Evolutionary conservation across 257 asterid genomes (phyloP), one percentile per base, ranked within the genome.

Genomic region (Salvia hispanica): DNA sequence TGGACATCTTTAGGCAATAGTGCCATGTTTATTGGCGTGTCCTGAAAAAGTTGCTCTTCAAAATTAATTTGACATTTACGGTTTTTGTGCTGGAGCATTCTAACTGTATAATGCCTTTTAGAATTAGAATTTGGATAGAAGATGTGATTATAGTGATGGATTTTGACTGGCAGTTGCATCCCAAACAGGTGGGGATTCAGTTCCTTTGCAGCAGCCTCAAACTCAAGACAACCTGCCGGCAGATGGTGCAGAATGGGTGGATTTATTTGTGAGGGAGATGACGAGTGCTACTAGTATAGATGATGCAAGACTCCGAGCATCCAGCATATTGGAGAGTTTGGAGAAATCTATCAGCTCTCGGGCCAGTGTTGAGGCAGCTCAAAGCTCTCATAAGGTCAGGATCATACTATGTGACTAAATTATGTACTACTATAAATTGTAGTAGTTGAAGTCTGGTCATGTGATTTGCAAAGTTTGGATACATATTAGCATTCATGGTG

Each of bases 191-290:
- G 84, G 66, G 58, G 77, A 70, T 57, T 53, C 79, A 46, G 62
- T 64, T 72, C 73, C 78, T 65, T 44, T 70, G 15, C 72, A 74
- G 68, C 92, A 73, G 58, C 78, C 80, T 72, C 73, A 72, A 14
- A 50, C 59, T 58, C 80, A 78, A 47, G 59, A 61, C 48, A 72
- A 82, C 66, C 69, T 75, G 65, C 94, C 92, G 5, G 72, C 14
- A 54, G 73, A 82, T 75, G 98, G 96, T 74, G 80, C 83, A 0
- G 88, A 86, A 73, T 92, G 98, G 96, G 92, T 92, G 65, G 88
- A 92, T 66, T 72, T 87, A 63, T 61, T 89, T 70, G 86, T 89
- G 66, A 78, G 69, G 67, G 95, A 89, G 78, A 83, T 92, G 88
- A 60, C 9, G 14, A 72, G 69, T 68, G 92, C 98, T 57, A 71